phyloP scores from a whole-genome alignment of 192 early-diverging fungal species.

The Gonapodya prolifera region DNA sequence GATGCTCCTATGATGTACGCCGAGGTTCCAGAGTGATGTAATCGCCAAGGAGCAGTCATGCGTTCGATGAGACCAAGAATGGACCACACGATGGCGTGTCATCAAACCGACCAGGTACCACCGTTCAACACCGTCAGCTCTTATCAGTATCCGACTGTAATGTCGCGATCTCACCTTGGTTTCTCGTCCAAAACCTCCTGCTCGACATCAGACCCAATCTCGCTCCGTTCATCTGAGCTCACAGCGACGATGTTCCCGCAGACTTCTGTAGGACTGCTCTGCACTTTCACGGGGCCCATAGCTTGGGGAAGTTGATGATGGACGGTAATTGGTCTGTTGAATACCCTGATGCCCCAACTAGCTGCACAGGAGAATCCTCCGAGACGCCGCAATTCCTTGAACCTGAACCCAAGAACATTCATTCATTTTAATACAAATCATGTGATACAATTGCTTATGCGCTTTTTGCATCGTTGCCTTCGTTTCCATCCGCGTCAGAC shows the following conservation, averaged over 20 bases:
- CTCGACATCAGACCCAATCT: conserved; percentile 21
- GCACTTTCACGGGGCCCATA: neutral
- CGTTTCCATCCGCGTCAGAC: neutral
- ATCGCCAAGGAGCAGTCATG: neutral
- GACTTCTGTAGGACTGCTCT: neutral
- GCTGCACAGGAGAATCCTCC: too few relatives aligned
- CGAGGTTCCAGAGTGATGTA: neutral
- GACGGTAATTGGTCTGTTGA: too few relatives aligned
- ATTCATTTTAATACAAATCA: too few relatives aligned
- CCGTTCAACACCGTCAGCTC: neutral
- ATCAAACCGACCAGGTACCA: neutral
- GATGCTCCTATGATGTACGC: conserved; percentile 28
- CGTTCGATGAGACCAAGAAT: neutral
- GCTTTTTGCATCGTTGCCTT: neutral
- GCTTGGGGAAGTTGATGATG: too few relatives aligned
- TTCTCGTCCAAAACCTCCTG: conserved; percentile 75
- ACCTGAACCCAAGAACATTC: too few relatives aligned
- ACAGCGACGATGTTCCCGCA: neutral
- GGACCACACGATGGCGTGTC: neutral
- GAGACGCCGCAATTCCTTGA: too few relatives aligned
- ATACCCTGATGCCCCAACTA: too few relatives aligned
- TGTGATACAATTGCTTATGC: too few relatives aligned
- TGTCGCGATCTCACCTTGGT: conserved; percentile 24
- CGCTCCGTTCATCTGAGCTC: neutral
- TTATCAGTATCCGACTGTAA: neutral